Base-by-base conservation (phyloP, 306 rosid genomes). In the Sindora glabra region DNA sequence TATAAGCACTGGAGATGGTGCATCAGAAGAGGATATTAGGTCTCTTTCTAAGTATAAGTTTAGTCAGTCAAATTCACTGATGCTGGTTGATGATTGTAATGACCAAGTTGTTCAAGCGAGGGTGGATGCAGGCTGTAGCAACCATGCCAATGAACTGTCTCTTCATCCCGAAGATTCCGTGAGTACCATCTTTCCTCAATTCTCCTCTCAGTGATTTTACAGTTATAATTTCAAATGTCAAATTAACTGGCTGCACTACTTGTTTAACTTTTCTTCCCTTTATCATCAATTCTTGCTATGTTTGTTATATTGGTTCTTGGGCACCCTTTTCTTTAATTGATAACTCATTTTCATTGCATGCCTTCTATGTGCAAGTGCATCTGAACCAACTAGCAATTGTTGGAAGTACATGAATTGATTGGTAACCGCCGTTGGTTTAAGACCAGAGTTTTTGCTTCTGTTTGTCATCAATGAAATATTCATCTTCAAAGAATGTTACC, bases 121-220 rank as follows among this genome's bases (percentile, higher is more conserved):
- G 27, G 40, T 21, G 16, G 70, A 77, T 51, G 60, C 76, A 14
- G 76, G 76, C 76, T 74, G 34, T 48, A 73, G 41, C 48, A 76
- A 50, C 59, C 73, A 37, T 52, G 25, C 39, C 66, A 69, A 68
- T 24, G 89, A 85, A 61, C 68, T 84, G 66, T 74, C 63, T 69
- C 83, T 88, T 62, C 69, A 74, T 68, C 79, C 90, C 3, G 96
- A 89, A 59, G 94, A 89, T 82, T 89, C 96, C 44, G 96, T 89
- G 61, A 85, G 96, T 62, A 61, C 51, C 61, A 25, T 74, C 36
- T 44, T 72, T 59, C 66, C 33, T 65, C 58, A 56, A 14, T 41
- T 49, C 59, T 39, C 32, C 23, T 37, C 44, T 59, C 51, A 21
- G 36, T 34, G 26, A 49, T 45, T 45, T 21, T 45, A 15, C 27